Evolutionary conservation across 2,329 filamentous ascomycete species (phyloP).

Genomic region (Cadophora luteo-olivacea): DNA sequence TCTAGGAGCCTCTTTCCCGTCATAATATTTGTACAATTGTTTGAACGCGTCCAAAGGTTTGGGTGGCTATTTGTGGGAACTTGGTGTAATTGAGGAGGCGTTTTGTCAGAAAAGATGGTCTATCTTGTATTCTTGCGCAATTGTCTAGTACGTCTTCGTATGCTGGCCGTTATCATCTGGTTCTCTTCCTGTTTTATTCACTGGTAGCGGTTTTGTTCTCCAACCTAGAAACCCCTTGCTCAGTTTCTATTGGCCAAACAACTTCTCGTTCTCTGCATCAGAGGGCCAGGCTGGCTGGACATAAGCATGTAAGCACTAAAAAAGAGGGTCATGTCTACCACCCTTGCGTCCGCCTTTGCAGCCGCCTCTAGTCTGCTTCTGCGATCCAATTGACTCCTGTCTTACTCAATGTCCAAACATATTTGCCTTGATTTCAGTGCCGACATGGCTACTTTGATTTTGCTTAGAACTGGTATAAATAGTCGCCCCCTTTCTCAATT

Average conservation of each 20-base stretch:
- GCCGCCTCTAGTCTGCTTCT: not conserved
- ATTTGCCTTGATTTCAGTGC: too few relatives aligned
- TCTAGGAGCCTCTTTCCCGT: not conserved
- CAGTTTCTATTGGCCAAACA: too few relatives aligned
- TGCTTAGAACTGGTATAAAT: too few relatives aligned
- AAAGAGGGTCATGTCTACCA: not conserved
- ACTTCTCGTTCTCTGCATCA: not conserved
- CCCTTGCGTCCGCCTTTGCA: not conserved
- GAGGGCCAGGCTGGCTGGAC: not conserved
- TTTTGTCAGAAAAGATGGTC: not conserved
- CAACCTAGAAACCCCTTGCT: too few relatives aligned
- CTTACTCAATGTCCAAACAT: not conserved
- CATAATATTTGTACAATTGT: not conserved
- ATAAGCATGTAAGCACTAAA: not conserved
- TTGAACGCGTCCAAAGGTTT: not conserved
- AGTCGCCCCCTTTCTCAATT: too few relatives aligned
- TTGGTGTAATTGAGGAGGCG: not conserved
- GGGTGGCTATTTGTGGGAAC: conserved; percentile 9
- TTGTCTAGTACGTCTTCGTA: not conserved
- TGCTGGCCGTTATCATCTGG: not conserved
- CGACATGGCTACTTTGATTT: too few relatives aligned
- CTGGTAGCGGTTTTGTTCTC: too few relatives aligned
- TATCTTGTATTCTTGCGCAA: not conserved
- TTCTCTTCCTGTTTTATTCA: not conserved
- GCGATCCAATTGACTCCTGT: too few relatives aligned